Conservation (phyloP, 768 basidiomycete genomes). For the Leucocoprinus sp. region DNA sequence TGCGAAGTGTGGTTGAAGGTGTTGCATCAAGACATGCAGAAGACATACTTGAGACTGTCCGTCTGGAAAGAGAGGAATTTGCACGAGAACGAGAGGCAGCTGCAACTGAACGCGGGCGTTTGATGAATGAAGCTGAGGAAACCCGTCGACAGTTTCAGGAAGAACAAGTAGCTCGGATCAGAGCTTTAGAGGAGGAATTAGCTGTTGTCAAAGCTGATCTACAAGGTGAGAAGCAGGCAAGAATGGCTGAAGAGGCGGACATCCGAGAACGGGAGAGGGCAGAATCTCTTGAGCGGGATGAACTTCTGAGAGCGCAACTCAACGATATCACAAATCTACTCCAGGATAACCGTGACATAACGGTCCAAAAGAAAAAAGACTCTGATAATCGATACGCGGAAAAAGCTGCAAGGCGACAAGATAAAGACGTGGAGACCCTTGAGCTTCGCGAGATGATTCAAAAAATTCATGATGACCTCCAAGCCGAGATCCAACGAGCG, state of each 20-base stretch:
- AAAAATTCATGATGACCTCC: slow-evolving; percentile 48
- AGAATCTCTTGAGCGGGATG: slow-evolving; percentile 53
- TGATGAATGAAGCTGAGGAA: slow-evolving; percentile 40
- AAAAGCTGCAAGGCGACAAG: slow-evolving; percentile 47
- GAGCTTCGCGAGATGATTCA: slow-evolving; percentile 56
- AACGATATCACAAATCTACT: slow-evolving; percentile 66
- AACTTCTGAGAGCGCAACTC: slow-evolving; percentile 51
- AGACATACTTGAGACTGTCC: slow-evolving; percentile 52
- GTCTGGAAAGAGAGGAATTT: slow-evolving; percentile 51
- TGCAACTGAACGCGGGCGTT: slow-evolving; percentile 44
- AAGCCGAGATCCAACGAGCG: slow-evolving; percentile 38
- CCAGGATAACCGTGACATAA: slow-evolving; percentile 55
- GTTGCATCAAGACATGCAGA: slow-evolving; percentile 48
- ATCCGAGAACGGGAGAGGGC: slow-evolving; percentile 50
- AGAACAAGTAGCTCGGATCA: slow-evolving; percentile 48
- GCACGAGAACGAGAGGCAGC: slow-evolving; percentile 45
- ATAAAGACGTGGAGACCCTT: slow-evolving; percentile 49
- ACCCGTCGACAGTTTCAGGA: slow-evolving; percentile 38
- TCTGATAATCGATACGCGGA: slow-evolving; percentile 58
- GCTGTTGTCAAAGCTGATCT: slow-evolving; percentile 48
- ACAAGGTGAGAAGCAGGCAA: slow-evolving; percentile 52
- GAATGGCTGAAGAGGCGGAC: slow-evolving; percentile 53
- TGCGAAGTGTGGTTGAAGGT: slow-evolving; percentile 37
- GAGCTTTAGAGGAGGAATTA: slow-evolving; percentile 56
- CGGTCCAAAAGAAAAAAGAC: slow-evolving; percentile 48